phyloP scores from a whole-genome alignment of 805 yeast species.

The Candida boleticola region DNA sequence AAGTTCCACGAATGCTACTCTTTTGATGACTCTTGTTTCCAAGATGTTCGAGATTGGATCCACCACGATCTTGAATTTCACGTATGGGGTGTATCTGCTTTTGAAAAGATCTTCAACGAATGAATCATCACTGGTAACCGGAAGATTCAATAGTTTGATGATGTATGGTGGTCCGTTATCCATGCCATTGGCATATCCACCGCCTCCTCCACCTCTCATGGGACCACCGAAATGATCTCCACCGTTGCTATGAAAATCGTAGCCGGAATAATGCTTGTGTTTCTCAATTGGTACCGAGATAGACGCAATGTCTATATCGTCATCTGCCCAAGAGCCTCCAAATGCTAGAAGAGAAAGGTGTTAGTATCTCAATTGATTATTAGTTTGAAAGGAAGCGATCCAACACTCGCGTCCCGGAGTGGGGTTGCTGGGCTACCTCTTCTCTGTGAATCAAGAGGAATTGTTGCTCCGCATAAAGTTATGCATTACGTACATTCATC shows the following conservation, averaged over 20 bases:
- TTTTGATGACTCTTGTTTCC: conserved; percentile 39
- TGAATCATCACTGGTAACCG: conserved; percentile 49
- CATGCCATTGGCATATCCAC: conserved; percentile 9
- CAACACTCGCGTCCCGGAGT: too few relatives aligned
- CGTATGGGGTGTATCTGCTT: conserved; percentile 57
- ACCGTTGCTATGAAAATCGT: background rate
- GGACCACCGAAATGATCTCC: conserved; percentile 8
- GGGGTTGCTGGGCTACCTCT: too few relatives aligned
- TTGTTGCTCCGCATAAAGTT: too few relatives aligned
- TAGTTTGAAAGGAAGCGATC: too few relatives aligned
- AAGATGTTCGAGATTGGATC: conserved; percentile 43
- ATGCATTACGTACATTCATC: conserved; percentile 46
- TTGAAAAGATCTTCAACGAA: conserved; percentile 59
- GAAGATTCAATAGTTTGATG: conserved; percentile 59
- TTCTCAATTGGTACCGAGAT: conserved; percentile 45
- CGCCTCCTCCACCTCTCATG: conserved; percentile 6
- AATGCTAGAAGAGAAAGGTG: conserved; percentile 22
- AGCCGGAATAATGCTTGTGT: conserved; percentile 11
- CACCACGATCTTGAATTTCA: conserved; percentile 61
- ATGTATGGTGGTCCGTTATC: conserved; percentile 59
- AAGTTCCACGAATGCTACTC: conserved; percentile 65
- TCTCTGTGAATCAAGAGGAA: too few relatives aligned
- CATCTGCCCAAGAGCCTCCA: conserved; percentile 50
- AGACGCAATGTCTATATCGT: conserved; percentile 43
- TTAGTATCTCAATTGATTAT: too few relatives aligned